These are phyloP conservation scores for Paraglomus occultum DNA, from an alignment of 192 early-diverging fungal genomes.

Conservation along the genomic window DNA sequence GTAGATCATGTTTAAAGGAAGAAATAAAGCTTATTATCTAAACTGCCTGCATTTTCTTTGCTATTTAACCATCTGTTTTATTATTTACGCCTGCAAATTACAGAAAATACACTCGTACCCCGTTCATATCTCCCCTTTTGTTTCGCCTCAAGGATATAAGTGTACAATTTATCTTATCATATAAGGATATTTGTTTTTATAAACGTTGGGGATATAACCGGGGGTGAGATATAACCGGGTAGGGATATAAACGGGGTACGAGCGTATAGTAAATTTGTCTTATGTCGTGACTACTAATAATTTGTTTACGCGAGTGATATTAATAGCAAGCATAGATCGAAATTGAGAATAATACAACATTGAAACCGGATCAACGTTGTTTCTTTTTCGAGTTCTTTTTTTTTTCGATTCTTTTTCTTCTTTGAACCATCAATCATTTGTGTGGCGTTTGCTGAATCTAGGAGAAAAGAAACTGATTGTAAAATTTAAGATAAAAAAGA, in stretches of 20 bases:
- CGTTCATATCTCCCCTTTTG: too few relatives aligned
- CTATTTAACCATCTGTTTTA: conserved; percentile 7
- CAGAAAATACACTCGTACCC: conserved; percentile 5
- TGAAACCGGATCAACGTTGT: conserved; percentile 23
- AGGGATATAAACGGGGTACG: too few relatives aligned
- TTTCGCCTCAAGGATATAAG: too few relatives aligned
- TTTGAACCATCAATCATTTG: conserved; percentile 24
- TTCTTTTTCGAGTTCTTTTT: conserved; percentile 29
- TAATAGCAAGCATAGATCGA: conserved; percentile 9
- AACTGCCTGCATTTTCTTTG: not conserved
- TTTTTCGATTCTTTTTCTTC: conserved; percentile 28
- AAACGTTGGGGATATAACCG: too few relatives aligned
- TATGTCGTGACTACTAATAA: conserved; percentile 3
- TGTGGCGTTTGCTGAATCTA: conserved; percentile 17
- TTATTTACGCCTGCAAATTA: conserved; percentile 20
- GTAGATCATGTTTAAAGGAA: too few relatives aligned
- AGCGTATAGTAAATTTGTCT: conserved; percentile 3
- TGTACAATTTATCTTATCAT: too few relatives aligned
- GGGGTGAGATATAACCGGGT: too few relatives aligned
- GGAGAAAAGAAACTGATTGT: conserved; percentile 19
- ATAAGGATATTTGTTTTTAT: too few relatives aligned
- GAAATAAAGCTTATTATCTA: not conserved
- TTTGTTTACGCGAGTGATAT: conserved; percentile 13
- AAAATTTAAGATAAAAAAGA: conserved; percentile 22
- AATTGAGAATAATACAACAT: conserved; percentile 2